These are phyloP conservation scores for Diplodia corticola DNA, from an alignment of 2,329 filamentous ascomycete genomes.

Conservation along the genomic window DNA sequence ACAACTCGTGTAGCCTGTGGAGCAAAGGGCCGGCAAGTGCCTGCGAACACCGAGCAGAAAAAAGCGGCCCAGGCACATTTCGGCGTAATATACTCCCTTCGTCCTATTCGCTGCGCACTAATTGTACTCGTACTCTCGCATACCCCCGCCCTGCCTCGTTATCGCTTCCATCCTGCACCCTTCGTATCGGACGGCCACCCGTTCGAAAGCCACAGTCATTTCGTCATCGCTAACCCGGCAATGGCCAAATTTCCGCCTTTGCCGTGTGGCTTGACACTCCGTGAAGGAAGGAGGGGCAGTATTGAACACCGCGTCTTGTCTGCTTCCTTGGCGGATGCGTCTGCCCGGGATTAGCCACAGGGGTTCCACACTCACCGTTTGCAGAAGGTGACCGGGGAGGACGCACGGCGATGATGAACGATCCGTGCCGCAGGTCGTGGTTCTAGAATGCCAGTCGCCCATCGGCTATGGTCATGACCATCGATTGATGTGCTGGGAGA, in stretches of 20 bases:
- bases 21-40: background rate
- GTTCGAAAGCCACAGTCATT: background rate
- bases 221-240: background rate
- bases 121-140: background rate
- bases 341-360: background rate
- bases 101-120: background rate
- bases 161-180: background rate
- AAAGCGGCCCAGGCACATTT: background rate
- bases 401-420: background rate
- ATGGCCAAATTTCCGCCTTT: background rate
- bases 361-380: background rate
- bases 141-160: background rate
- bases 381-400: background rate
- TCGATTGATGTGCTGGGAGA: background rate
- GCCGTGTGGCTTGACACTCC: background rate
- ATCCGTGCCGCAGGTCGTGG: background rate
- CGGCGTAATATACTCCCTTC: conserved; percentile 10
- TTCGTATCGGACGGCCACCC: background rate
- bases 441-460: background rate
- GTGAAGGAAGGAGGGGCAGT: background rate
- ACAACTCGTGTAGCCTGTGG: no score
- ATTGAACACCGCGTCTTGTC: no score
- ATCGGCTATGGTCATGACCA: background rate
- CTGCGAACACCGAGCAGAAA: background rate
- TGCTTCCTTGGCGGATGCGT: background rate